Evolutionary conservation across 495 filamentous ascomycete genomes (phyloP), one percentile per base, ranked within the genome.

Genomic region (Hypomontagnella submonticulosa): DNA sequence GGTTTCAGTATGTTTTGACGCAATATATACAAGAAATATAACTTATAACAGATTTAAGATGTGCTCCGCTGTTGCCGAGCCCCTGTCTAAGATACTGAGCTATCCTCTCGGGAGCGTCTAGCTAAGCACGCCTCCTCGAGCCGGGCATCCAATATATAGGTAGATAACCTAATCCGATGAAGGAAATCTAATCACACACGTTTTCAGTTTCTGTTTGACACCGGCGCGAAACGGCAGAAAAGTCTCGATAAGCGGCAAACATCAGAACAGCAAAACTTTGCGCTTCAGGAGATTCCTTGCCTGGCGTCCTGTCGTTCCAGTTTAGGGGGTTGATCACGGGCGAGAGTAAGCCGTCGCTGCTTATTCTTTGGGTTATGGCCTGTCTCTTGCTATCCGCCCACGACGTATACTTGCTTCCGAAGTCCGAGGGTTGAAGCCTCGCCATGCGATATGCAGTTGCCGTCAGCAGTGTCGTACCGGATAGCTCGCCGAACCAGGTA

Each of bases 401-500:
- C 4, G 63, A 42, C 30, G 70, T 59, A 51, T 84, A 83, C 55
- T 64, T 69, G n/a, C 49, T 36, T 15, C 74, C 75, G 49, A 80
- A 82, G 19, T 42, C 66, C 10, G 37, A 50, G 3, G 83, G 78
- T 23, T 73, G 72, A 23, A 83, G 63, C 11, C 75, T 67, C 38
- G 76, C 77, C 75, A 85, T 75, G 6, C 83, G 75, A 52, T 82
- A 84, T 11, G 74, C 76, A 2, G 75, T 74, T 15, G 83, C 75
- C 13, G 76, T 68, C 27, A 85, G 44, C 4, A 84, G 59, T 4
- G 77, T 66, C 10, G 83, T 85, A 20, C 83, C 83, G 0, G 83
- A 77, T 0, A 81, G 76, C 63, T 85, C 83, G 7, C 80, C 83
- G 61, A 79, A 84, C 83, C 81, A 84, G 16, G 50, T 73, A 8